phyloP scores from a whole-genome alignment of 1,284 basidiomycete species.

The Moniliella sp. region DNA sequence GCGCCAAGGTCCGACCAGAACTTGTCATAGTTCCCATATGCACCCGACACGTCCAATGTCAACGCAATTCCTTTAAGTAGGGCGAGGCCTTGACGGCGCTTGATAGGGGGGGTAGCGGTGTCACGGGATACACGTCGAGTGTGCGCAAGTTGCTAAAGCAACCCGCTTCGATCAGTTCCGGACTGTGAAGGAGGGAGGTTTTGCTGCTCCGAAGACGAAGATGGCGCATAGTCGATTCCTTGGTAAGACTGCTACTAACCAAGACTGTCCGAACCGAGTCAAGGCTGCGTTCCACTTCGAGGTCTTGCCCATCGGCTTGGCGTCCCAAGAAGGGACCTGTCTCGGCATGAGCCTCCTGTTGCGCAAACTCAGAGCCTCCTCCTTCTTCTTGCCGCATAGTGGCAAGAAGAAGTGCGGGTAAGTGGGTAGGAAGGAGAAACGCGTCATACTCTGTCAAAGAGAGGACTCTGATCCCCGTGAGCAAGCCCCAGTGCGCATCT shows the following conservation, averaged over 20 bases:
- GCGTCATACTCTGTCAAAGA: conserved; percentile 7
- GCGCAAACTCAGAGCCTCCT: neutral
- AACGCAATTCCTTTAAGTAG: conserved; percentile 4
- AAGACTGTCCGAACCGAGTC: neutral
- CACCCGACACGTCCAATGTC: conserved; percentile 6
- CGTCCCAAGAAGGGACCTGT: neutral
- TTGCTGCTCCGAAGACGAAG: conserved; percentile 7
- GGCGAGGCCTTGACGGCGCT: conserved; percentile 1
- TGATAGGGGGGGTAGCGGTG: conserved; percentile 5
- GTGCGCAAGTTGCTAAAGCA: conserved; percentile 4
- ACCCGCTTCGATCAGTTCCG: conserved; percentile 1
- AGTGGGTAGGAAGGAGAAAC: conserved; percentile 4
- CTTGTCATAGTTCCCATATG: conserved; percentile 6
- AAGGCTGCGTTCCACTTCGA: neutral
- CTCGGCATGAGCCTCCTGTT: neutral
- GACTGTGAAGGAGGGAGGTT: conserved; percentile 7
- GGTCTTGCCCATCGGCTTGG: neutral
- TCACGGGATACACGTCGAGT: conserved; percentile 9
- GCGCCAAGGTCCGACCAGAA: conserved; percentile 5
- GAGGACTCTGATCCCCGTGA: conserved; percentile 5
- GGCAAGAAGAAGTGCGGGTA: conserved; percentile 3
- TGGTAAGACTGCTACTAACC: neutral
- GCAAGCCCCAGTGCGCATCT: conserved; percentile 1
- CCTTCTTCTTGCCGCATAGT: neutral
- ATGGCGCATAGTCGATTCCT: neutral